These are phyloP conservation scores for Pachysandra terminalis DNA, from an alignment of 164 flowering plant species.

Conservation along the genomic window DNA sequence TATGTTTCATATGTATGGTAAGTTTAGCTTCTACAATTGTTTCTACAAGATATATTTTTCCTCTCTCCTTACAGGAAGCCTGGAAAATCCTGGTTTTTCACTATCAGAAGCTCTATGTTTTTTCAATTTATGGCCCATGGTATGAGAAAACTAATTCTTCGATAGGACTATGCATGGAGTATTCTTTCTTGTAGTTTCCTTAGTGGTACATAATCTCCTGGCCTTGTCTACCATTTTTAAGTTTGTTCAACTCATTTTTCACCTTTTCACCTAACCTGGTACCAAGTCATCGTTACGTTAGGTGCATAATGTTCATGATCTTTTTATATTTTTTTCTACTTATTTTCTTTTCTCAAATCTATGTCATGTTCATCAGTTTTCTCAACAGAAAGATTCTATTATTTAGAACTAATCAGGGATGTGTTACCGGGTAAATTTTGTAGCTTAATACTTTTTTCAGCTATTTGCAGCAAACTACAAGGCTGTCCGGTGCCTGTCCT, in stretches of 20 bases:
- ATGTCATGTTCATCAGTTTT: neutral
- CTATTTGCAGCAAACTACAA: constrained; percentile 66
- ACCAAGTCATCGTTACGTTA: too few species aligned
- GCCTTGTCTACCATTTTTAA: too few species aligned
- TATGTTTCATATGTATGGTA: constrained; percentile 95
- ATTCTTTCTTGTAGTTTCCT: too few species aligned
- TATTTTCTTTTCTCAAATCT: too few species aligned
- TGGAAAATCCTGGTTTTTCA: neutral
- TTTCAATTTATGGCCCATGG: neutral
- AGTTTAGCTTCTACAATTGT: constrained; percentile 26
- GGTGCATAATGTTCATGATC: too few species aligned
- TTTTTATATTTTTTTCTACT: too few species aligned
- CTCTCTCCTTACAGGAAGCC: too few species aligned
- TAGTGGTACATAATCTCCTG: too few species aligned
- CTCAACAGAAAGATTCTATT: neutral
- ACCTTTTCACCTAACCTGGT: too few species aligned
- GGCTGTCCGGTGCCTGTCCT: constrained; percentile 82
- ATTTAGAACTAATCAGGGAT: neutral
- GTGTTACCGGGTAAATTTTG: neutral
- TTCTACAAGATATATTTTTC: neutral
- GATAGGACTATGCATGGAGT: too few species aligned
- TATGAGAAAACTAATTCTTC: neutral
- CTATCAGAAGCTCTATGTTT: neutral
- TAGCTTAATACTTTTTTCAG: constrained; percentile 6
- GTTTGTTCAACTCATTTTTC: too few species aligned